These are phyloP conservation scores for Heteromeles arbutifolia DNA, from an alignment of 306 rosid species.

Conservation along the genomic window DNA sequence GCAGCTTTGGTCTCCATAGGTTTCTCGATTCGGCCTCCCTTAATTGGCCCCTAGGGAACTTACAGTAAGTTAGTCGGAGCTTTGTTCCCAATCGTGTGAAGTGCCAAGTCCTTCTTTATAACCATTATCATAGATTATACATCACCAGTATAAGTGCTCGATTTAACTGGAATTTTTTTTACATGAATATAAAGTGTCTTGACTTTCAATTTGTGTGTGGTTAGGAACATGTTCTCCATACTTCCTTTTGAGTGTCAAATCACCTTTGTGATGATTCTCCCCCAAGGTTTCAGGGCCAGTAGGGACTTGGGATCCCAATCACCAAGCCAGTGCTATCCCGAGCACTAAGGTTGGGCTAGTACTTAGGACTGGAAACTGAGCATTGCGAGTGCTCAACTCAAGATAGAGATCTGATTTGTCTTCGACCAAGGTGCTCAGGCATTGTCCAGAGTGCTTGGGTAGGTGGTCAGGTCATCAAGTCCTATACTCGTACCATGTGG, in stretches of 20 bases:
- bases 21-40: not conserved
- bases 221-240: not conserved
- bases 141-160: not conserved
- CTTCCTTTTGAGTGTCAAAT: not conserved
- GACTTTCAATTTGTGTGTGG: not conserved
- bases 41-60: not conserved
- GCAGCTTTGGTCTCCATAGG: not conserved
- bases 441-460: not conserved
- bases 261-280: not conserved
- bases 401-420: not conserved
- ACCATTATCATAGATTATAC: not conserved
- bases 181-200: not conserved
- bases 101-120: not conserved
- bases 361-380: not conserved
- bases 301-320: not conserved
- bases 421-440: not conserved
- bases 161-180: not conserved
- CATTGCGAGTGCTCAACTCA: not conserved
- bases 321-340: not conserved
- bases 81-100: not conserved
- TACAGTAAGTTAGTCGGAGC: not conserved
- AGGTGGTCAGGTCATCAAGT: not conserved
- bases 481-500: not conserved
- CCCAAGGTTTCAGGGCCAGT: not conserved
- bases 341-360: not conserved